Base-by-base conservation (phyloP, 2,329 filamentous ascomycete genomes). In the Calonectria multiphialidica region DNA sequence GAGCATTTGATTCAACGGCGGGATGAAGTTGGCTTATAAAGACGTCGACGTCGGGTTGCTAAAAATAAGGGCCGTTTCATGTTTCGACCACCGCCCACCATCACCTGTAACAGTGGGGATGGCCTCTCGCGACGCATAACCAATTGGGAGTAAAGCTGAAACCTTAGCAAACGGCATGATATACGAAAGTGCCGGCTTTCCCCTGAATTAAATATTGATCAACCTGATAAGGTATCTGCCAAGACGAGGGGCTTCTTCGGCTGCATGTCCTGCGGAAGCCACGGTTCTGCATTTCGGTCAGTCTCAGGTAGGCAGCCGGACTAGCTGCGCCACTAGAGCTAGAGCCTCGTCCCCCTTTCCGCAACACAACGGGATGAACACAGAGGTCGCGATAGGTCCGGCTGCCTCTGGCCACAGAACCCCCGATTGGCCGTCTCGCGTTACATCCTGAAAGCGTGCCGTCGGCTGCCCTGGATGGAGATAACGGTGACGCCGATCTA, bases 101-200 rank as follows among this genome's bases (percentile, higher is more conserved):
- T 59, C 15, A 59, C 53, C 53, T 59, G 53, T 37, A 37, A 59
- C 53, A 59, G 53, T 59, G 53, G 53, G 30, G 53, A 59, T 25
- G 53, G 53, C n/a, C 21, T 37, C 53, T 40, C 53, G 53, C 53
- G 33, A 59, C 53, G 53, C 53, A 59, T 59, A 59, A 59, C 53
- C 53, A 59, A 59, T 59, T 59, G 53, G 53, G 53, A 25, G 33
- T 59, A 37, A 59, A 59, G 33, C 30, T 59, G 53, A 59, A 59
- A 59, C 53, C 53, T 40, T 59, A 25, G 53, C 21, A 8, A 15
- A n/a, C 13, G 40, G 53, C 53, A 59, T 59, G 37, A 59, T 23
- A 40, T 37, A 16, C 33, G 12, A 59, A 40, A 59, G 53, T 59
- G 53, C 30, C 33, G 15, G 35, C 7, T 25, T 42, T 37, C 53